Conservation (phyloP, 2,329 filamentous ascomycete species). For the Clarireedia monteithiana region DNA sequence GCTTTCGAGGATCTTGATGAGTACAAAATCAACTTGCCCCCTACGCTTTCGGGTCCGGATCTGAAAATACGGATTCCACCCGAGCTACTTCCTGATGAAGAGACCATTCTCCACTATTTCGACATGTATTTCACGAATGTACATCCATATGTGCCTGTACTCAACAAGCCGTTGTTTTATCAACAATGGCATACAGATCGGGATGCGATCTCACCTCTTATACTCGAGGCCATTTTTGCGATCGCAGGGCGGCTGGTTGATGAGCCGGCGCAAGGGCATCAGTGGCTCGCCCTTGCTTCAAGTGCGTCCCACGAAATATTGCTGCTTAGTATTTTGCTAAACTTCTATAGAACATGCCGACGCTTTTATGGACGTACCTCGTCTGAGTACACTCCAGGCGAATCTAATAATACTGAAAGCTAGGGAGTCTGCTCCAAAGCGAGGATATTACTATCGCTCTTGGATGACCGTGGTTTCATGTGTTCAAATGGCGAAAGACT, state of each 20-base stretch:
- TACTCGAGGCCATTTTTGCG: constrained; percentile 86
- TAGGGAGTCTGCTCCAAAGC: constrained; percentile 81
- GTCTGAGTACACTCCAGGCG: constrained; percentile 86
- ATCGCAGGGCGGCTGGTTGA: constrained; percentile 79
- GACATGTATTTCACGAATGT: constrained; percentile 85
- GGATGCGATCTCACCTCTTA: constrained; percentile 77
- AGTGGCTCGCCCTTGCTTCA: constrained; percentile 86
- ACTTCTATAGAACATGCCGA: constrained; percentile 66
- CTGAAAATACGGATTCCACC: constrained; percentile 80
- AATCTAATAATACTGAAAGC: constrained; percentile 84
- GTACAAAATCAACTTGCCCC: constrained; percentile 61
- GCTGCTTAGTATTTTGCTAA: constrained; percentile 21
- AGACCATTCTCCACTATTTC: constrained; percentile 76
- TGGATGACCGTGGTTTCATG: constrained; percentile 95
- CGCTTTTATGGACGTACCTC: constrained; percentile 86
- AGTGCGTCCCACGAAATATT: constrained; percentile 40
- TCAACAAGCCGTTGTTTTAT: constrained; percentile 77
- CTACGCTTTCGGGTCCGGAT: constrained; percentile 59
- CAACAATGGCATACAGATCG: constrained; percentile 82
- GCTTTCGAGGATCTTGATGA: constrained; percentile 66
- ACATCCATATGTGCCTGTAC: constrained; percentile 85
- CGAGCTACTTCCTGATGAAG: constrained; percentile 85
- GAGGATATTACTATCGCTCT: constrained; percentile 92
- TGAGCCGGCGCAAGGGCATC: constrained; percentile 75
- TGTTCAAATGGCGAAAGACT: constrained; percentile 85